Evolutionary conservation across 2,329 filamentous ascomycete genomes (phyloP), one percentile per base, ranked within the genome.

Genomic region (Magnaporthiopsis rhizophila): DNA sequence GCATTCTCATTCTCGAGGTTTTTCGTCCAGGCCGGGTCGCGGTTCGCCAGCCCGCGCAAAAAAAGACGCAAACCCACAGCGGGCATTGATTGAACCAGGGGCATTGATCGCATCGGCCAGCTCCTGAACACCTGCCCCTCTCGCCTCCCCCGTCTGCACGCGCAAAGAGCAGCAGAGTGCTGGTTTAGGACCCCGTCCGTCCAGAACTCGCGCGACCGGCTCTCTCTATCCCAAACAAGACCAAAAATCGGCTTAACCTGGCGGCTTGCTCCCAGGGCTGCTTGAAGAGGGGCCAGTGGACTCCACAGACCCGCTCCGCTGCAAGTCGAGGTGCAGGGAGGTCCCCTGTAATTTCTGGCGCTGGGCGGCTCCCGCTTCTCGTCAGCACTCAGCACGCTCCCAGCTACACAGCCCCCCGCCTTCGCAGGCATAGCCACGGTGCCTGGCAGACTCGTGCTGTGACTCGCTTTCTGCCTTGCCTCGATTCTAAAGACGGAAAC

Each of bases 391-490:
- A 71, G 68, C 70, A 70, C 69, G 69, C 70, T 72, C 66, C 74
- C 26, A 30, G n/a, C 45, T 53, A 76, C 78, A 79, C 78, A 79
- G 78, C 78, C 78, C 72, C 67, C 71, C 69, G 71, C 71, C 38
- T 56, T 71, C 72, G 73, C 69, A 71, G 68, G 71, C 72, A 74
- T 70, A 71, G 78, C 75, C 75, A 76, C 76, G 70, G 74, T 74
- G 71, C 74, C 74, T 66, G 73, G 68, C 75, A 79, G 78, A 78
- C 78, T 30, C 30, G 30, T 30, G 30, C 30, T 79, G 45, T 53
- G 77, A 79, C 75, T 79, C 69, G 71, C 69, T 77, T 73, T 78
- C 77, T 80, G 79, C 79, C 79, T 80, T 72, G 76, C 69, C 70
- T 62, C 66, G 64, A 61, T 73, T 72, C 73, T 74, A 74, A 74